Conservation (phyloP, 495 filamentous ascomycete species). For the Glarea lozoyensis region DNA sequence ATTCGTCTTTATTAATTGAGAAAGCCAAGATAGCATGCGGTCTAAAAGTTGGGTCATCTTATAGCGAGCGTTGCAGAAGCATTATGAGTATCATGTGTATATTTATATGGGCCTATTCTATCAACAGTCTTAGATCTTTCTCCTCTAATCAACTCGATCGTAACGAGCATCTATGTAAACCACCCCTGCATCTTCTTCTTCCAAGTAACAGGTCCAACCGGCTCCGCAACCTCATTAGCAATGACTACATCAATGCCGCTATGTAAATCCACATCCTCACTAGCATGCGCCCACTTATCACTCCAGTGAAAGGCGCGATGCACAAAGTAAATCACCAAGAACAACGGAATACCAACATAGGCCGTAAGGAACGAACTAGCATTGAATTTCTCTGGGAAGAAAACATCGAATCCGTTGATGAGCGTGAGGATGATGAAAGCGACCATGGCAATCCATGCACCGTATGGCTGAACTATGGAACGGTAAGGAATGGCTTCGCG, state of each 20-base stretch:
- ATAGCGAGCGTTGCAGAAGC: too few species aligned
- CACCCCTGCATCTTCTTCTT: constrained; percentile 8
- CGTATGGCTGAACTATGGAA: constrained; percentile 43
- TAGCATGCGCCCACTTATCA: constrained; percentile 44
- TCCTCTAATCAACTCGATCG: too few species aligned
- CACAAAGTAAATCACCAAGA: constrained; percentile 45
- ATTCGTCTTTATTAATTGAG: too few species aligned
- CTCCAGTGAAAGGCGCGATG: constrained; percentile 36
- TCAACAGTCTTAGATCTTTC: too few species aligned
- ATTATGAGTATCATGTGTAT: too few species aligned
- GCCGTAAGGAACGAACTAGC: constrained; percentile 48
- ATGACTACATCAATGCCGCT: constrained; percentile 45
- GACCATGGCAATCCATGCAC: constrained; percentile 37
- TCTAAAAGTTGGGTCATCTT: too few species aligned
- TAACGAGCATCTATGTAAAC: too few species aligned
- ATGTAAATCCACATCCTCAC: constrained; percentile 46
- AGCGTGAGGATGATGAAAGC: constrained; percentile 42
- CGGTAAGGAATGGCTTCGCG: constrained; percentile 40
- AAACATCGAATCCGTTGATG: constrained; percentile 56
- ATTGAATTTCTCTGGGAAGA: constrained; percentile 47
- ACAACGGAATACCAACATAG: constrained; percentile 55
- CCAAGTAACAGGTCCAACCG: constrained; percentile 1
- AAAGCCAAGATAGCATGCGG: too few species aligned
- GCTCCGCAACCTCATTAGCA: constrained; percentile 36
- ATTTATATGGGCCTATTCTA: too few species aligned